Evolutionary conservation across 2,329 filamentous ascomycete species (phyloP).

Genomic region (Mycosphaerella arachidis): DNA sequence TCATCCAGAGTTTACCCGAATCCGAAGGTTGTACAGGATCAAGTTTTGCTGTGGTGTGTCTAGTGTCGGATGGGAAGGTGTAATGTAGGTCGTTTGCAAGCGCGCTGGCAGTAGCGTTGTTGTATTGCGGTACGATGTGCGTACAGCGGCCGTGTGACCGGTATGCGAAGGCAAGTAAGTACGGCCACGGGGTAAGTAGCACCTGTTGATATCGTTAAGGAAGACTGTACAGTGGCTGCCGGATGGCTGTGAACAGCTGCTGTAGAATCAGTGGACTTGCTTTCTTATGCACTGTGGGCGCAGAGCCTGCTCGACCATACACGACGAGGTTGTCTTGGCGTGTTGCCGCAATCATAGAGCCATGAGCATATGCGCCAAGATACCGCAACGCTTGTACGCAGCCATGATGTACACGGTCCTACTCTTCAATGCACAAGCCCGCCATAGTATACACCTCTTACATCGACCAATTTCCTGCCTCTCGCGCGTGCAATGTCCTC

Average conservation of each 20-base stretch:
- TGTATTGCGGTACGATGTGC: neutral
- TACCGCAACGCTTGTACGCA: neutral
- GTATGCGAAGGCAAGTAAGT: neutral
- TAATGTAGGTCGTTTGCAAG: neutral
- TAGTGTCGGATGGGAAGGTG: neutral
- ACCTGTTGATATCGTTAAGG: no score
- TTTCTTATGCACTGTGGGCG: no score
- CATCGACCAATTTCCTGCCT: conserved; percentile 93
- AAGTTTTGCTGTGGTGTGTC: no score
- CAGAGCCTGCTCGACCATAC: no score
- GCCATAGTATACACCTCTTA: conserved; percentile 94
- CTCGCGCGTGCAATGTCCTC: conserved; percentile 84
- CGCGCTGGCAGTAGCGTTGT: neutral
- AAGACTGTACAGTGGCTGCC: no score
- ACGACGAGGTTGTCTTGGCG: no score
- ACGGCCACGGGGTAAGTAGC: no score
- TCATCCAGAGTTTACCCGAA: neutral
- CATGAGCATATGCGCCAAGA: no score
- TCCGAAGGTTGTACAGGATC: neutral
- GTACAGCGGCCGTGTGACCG: neutral
- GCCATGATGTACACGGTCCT: neutral
- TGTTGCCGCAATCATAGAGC: no score
- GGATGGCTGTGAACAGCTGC: no score
- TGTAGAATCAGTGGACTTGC: no score
- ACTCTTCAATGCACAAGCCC: conserved; percentile 57